Base-by-base conservation (phyloP, 2,329 filamentous ascomycete genomes). In the Ophiocordyceps australis region DNA sequence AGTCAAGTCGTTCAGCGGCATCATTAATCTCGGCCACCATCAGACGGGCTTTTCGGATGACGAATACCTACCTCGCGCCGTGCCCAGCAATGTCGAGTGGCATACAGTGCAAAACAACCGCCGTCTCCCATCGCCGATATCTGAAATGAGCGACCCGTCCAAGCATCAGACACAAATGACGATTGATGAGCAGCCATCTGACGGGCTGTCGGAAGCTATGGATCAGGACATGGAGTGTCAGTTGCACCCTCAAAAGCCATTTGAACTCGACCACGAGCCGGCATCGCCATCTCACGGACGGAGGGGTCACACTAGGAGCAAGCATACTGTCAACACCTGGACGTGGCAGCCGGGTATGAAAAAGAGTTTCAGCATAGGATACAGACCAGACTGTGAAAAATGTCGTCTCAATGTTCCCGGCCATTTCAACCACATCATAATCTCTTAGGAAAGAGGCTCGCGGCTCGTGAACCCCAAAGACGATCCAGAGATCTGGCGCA, bases 351-450 rank as follows among this genome's bases (percentile, higher is more conserved):
- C 65, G 0, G 65, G 66, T 35, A 70, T 69, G 62, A 77, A 75
- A 50, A 68, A 66, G 44, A 70, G 64, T 32, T 75, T 83, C 45
- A 78, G 74, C 39, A 81, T 83, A 67, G 78, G 78, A 26, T 83
- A 75, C 51, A 59, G 77, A 34, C 63, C 72, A 9, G 77, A 81
- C 46, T 85, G 78, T 43, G 76, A 82, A 32, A 82, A 82, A 48
- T 85, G 78, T 49, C 64, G 63, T 23, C 59, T 66, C 43, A 77
- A 73, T 43, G 74, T 81, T 7, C 77, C 78, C 0, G 78, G 78
- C 2, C 78, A 85, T 44, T 83, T 81, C 43, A 82, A 77, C 41
- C 78, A 85, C 48, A 80, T 83, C 31, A 70, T 81, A 34, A 62
- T 72, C 39, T 68, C 65, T 24, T 71, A 68, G 57, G 34, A 39